Evolutionary conservation across 2,329 filamentous ascomycete genomes (phyloP), one percentile per base, ranked within the genome.

Genomic region (Orbilia javanica): DNA sequence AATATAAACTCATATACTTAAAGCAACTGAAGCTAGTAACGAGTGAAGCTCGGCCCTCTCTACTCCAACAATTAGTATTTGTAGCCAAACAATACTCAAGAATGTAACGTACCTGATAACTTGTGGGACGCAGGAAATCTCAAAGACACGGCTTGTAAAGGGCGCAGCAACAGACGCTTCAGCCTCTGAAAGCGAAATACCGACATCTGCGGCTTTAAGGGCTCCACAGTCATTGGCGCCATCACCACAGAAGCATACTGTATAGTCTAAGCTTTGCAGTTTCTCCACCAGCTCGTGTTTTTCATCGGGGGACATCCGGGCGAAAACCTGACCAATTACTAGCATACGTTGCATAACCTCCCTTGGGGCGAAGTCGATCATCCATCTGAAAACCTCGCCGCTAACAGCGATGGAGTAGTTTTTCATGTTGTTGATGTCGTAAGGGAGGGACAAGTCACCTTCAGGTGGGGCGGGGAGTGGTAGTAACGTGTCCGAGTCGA

Each of bases 21-120:
- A 99, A 99, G 86, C 96, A 99, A 86, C 93, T 96, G 86, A 99
- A 99, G 84, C 94, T 97, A 11, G 96, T 99, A n/a, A 98, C 94
- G 36, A 99, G 88, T 36, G 96, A 93, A 20, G 95, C 95, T 79
- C 96, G 90, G 20, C 96, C 96, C 86, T 99, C 96, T 80, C 94
- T 84, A 70, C 15, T 42, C n/a, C 39, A 18, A 13, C 3, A 5
- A 39, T 80, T 22, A 79, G 69, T 18, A 27, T 29, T 6, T n/a
- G 46, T 50, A n/a, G 27, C 25, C 22, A n/a, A 42, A 15, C 10
- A n/a, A 5, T 44, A 34, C 8, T 18, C 4, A 29, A 31, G 25
- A 36, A 42, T 3, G 11, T 29, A 29, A 83, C 84, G 81, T 86
- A 91, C 89, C 90, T 88, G 79, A 99, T 98, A 80, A 99, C 91